phyloP scores from a whole-genome alignment of 208 protist species.

The Zelonia costaricensis region DNA sequence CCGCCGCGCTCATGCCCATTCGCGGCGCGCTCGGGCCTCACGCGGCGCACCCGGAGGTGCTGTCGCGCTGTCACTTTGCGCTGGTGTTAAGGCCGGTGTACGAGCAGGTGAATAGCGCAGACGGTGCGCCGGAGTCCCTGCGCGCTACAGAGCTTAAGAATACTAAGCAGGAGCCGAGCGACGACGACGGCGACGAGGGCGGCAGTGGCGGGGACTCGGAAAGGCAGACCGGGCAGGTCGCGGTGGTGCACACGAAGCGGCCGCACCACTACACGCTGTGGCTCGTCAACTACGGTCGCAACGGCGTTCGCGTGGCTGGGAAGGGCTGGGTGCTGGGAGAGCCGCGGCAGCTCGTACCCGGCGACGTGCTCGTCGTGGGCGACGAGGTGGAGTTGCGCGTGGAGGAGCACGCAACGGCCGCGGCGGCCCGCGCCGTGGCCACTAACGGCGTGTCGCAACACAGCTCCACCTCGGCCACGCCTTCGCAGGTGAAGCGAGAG shows the following conservation, averaged over 20 bases:
- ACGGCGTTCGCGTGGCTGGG: slow-evolving; percentile 40
- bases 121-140: background rate
- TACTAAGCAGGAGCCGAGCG: background rate
- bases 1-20: slow-evolving; percentile 32
- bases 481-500: slow-evolving; percentile 33
- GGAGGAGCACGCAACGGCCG: slow-evolving; percentile 10
- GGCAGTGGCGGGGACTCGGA: background rate
- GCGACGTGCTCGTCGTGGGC: slow-evolving; percentile 37
- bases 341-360: slow-evolving; percentile 38
- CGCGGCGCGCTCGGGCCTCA: slow-evolving; percentile 46
- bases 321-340: slow-evolving; percentile 38
- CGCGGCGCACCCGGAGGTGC: slow-evolving; percentile 35
- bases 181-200: slow-evolving; percentile 11
- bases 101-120: background rate
- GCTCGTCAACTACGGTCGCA: slow-evolving; percentile 78
- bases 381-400: slow-evolving; percentile 37
- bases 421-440: slow-evolving; percentile 3
- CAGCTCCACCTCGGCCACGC: background rate
- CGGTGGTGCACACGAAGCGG: slow-evolving; percentile 32
- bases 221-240: background rate
- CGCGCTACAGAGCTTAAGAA: background rate
- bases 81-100: slow-evolving; percentile 41
- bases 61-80: slow-evolving; percentile 64
- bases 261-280: slow-evolving; percentile 43
- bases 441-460: background rate